Conservation (phyloP, 768 basidiomycete species). For the Gelatoporia subvermispora region DNA sequence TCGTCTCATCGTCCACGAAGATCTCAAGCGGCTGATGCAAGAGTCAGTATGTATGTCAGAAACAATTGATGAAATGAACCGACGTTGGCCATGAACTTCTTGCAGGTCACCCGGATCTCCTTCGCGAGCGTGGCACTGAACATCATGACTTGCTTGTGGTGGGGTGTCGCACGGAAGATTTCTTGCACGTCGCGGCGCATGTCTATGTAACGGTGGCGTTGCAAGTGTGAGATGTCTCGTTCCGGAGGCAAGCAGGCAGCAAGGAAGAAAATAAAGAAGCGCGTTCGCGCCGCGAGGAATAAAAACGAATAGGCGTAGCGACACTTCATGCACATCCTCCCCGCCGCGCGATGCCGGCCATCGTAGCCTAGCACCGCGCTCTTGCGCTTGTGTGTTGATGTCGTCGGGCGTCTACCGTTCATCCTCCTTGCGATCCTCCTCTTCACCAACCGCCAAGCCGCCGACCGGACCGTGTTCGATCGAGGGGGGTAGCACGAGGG, state of each 20-base stretch:
- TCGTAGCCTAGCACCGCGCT: not conserved
- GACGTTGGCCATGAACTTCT: slow-evolving; percentile 99
- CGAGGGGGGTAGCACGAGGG: slow-evolving; percentile 24
- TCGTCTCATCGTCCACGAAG: slow-evolving; percentile 99
- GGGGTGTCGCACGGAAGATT: slow-evolving; percentile 97
- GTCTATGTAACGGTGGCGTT: slow-evolving; percentile 78
- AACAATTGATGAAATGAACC: slow-evolving; percentile 30
- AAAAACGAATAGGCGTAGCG: slow-evolving; percentile 13
- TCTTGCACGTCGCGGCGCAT: slow-evolving; percentile 99
- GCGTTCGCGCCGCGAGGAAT: slow-evolving; percentile 16
- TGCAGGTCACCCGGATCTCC: slow-evolving; percentile 96
- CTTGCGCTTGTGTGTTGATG: slow-evolving; percentile 8
- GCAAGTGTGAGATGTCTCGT: slow-evolving; percentile 47
- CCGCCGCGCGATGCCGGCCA: too few relatives aligned
- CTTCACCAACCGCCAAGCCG: slow-evolving; percentile 16
- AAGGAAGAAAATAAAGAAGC: slow-evolving; percentile 36
- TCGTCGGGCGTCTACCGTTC: slow-evolving; percentile 6
- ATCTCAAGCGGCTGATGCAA: slow-evolving; percentile 87
- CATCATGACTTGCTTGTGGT: slow-evolving; percentile 99
- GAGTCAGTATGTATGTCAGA: slow-evolving; percentile 1
- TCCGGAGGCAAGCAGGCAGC: slow-evolving; percentile 38
- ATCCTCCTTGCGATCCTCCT: slow-evolving; percentile 14
- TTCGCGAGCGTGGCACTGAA: slow-evolving; percentile 98
- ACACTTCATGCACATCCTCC: not conserved
- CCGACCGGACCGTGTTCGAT: slow-evolving; percentile 18